Evolutionary conservation across 1,284 basidiomycete species (phyloP).

Genomic region (Cerrena zonata): DNA sequence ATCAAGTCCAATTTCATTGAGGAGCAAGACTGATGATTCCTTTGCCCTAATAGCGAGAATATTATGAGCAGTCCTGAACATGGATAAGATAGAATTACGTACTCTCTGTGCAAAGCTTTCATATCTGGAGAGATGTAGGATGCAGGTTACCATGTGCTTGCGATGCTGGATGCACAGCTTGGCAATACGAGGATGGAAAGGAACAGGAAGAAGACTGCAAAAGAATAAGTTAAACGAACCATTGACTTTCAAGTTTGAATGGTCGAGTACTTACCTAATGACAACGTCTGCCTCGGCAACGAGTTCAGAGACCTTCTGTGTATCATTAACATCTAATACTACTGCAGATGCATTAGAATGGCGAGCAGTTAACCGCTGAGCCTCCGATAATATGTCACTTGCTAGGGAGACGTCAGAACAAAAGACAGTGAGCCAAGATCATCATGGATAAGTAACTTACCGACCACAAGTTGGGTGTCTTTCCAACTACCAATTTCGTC

Average conservation of each 20-base stretch:
- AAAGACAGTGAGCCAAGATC: constrained; percentile 4
- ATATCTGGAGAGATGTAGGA: constrained; percentile 87
- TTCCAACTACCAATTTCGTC: constrained; percentile 57
- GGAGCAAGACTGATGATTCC: constrained; percentile 58
- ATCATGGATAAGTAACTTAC: constrained; percentile 39
- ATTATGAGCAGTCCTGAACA: background rate
- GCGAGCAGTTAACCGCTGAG: constrained; percentile 46
- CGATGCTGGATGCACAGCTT: constrained; percentile 68
- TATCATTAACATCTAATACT: constrained; percentile 60
- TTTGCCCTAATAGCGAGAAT: background rate
- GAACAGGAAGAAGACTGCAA: constrained; percentile 70
- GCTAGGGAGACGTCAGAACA: constrained; percentile 52
- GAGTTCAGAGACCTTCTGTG: constrained; percentile 44
- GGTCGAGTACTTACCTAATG: constrained; percentile 46
- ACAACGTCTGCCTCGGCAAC: constrained; percentile 59
- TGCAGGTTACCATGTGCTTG: constrained; percentile 85
- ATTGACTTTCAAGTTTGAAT: background rate
- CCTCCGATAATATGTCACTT: constrained; percentile 66
- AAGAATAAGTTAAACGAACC: background rate
- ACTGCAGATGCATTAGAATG: constrained; percentile 56
- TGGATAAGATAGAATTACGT: too few species aligned
- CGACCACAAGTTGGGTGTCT: constrained; percentile 68
- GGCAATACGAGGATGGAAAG: constrained; percentile 75
- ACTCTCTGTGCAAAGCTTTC: constrained; percentile 64
- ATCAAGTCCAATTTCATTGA: constrained; percentile 92